phyloP scores from a whole-genome alignment of 768 basidiomycete species.

The Trametes meyenii region DNA sequence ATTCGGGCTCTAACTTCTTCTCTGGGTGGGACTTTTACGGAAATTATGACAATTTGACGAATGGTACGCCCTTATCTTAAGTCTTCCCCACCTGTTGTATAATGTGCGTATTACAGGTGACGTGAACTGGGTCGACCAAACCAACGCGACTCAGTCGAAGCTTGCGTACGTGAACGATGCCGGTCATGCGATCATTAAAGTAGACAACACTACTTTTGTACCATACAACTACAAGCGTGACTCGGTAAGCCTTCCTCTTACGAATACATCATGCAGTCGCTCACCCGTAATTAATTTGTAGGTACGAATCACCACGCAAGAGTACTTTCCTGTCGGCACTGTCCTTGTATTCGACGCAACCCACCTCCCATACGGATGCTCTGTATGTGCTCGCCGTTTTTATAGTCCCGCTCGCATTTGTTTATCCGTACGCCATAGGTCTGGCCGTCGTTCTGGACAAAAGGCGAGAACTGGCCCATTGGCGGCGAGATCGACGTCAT shows the following conservation, averaged over 20 bases:
- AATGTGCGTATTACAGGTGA: conserved; percentile 54
- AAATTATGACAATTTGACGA: conserved; percentile 39
- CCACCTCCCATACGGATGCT: conserved; percentile 61
- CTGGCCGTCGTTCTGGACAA: conserved; percentile 35
- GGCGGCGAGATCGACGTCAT: conserved; percentile 44
- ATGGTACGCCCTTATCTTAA: conserved; percentile 27
- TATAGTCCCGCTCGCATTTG: neutral
- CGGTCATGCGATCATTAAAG: conserved; percentile 70
- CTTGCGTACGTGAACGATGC: conserved; percentile 63
- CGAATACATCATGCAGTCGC: neutral
- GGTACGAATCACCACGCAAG: conserved; percentile 48
- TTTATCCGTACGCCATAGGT: conserved; percentile 22
- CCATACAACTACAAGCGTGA: conserved; percentile 57
- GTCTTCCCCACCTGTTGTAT: conserved; percentile 21
- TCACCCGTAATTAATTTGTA: conserved; percentile 22
- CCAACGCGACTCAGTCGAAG: conserved; percentile 47
- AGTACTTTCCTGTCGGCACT: conserved; percentile 44
- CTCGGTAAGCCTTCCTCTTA: conserved; percentile 46
- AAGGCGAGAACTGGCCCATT: conserved; percentile 41
- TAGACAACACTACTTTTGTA: conserved; percentile 69
- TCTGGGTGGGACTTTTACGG: conserved; percentile 48
- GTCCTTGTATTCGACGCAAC: conserved; percentile 48
- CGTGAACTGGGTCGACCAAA: conserved; percentile 55
- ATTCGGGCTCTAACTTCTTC: conserved; percentile 45
- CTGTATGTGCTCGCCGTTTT: conserved; percentile 35